Evolutionary conservation across 1,284 basidiomycete genomes (phyloP).

Genomic region (Thecaphora thlaspeos): DNA sequence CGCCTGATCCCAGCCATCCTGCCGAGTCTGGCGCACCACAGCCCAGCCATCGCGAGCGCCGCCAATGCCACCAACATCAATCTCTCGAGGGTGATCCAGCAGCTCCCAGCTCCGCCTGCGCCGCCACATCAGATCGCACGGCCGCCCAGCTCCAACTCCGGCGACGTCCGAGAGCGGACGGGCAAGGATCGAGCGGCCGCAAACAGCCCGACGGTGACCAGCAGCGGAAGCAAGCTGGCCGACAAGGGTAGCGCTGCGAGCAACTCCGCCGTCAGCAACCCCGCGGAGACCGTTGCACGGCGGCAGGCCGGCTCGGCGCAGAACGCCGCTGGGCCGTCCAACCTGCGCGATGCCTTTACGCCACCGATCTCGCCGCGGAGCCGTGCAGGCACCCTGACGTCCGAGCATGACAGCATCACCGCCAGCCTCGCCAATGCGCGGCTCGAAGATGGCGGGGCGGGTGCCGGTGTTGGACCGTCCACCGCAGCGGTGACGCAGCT

Average conservation of each 20-base stretch:
- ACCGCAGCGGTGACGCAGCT: conserved; percentile 16
- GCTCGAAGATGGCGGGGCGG: no score
- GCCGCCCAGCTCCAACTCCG: conserved; percentile 6
- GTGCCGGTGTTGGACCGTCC: no score
- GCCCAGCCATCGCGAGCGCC: conserved; percentile 80
- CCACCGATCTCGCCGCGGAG: not conserved
- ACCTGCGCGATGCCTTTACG: not conserved
- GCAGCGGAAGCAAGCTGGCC: not conserved
- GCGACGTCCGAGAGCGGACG: no score
- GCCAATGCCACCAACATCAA: conserved; percentile 84
- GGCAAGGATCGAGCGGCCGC: not conserved
- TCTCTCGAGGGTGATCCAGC: conserved; percentile 80
- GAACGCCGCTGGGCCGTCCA: not conserved
- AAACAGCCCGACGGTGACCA: not conserved
- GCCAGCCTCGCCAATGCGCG: no score
- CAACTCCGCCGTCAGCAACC: no score
- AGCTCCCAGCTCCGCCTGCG: conserved; percentile 71
- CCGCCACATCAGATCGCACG: conserved; percentile 38
- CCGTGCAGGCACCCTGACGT: not conserved
- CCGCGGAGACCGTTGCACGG: no score
- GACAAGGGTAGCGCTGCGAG: no score
- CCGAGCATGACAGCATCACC: not conserved
- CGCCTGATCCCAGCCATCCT: conserved; percentile 87
- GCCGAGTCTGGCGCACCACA: conserved; percentile 89
- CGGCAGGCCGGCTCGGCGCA: no score